Conservation (phyloP, 1,139 yeast species). For the Candida sp. region DNA sequence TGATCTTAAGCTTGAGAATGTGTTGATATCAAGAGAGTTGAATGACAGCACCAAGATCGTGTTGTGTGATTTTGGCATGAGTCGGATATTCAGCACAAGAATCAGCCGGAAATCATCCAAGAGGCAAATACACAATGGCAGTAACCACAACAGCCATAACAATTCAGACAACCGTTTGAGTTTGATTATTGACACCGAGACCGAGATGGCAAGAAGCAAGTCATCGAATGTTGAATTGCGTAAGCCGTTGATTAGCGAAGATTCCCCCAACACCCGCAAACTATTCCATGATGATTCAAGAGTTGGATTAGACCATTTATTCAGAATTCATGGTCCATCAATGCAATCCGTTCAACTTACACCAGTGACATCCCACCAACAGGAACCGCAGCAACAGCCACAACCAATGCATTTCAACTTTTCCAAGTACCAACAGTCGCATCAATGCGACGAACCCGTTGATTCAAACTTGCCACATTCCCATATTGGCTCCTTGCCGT, state of each 20-base stretch:
- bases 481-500: conserved; percentile 89
- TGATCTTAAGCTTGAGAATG: conserved; percentile 87
- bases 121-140: conserved; percentile 6
- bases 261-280: conserved; percentile 24
- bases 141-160: neutral
- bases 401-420: neutral
- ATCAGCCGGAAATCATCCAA: conserved; percentile 30
- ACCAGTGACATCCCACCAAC: conserved; percentile 26
- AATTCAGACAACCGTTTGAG: neutral
- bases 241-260: conserved; percentile 40
- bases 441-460: conserved; percentile 15
- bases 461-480: conserved; percentile 57
- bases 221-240: conserved; percentile 43
- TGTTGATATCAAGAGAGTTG: conserved; percentile 53
- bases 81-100: conserved; percentile 37
- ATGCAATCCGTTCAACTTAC: conserved; percentile 37
- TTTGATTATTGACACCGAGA: conserved; percentile 7
- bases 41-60: conserved; percentile 36
- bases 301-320: conserved; percentile 33
- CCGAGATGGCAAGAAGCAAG: conserved; percentile 46
- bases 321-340: conserved; percentile 38
- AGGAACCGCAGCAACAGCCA: neutral
- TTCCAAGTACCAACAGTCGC: conserved; percentile 4
- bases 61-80: conserved; percentile 92
- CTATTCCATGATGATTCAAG: conserved; percentile 32